Percentiles rank a stretch among this genome's conserved stretches.
These are phyloP conservation scores for Diatrype stigma DNA, from an alignment of 2,329 filamentous ascomycete genomes.

Conservation along the genomic window DNA sequence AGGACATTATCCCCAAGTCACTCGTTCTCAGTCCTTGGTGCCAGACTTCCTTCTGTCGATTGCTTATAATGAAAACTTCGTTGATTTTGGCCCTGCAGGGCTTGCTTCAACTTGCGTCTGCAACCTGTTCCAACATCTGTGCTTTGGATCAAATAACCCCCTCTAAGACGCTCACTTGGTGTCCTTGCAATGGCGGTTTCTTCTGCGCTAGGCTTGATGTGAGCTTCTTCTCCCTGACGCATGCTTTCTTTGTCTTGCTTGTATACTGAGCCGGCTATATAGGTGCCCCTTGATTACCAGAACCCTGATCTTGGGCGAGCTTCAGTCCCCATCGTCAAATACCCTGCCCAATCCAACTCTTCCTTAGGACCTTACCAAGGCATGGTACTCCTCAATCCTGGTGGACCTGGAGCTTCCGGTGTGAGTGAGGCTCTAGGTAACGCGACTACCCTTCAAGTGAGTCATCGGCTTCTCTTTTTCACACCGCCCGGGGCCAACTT, in stretches of 20 bases:
- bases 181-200: slow-evolving; percentile 16
- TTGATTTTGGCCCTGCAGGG: neutral
- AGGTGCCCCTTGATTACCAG: slow-evolving; percentile 13
- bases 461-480: neutral
- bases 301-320: slow-evolving; percentile 6
- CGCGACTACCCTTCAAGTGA: slow-evolving; percentile 2
- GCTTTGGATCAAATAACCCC: slow-evolving; percentile 9
- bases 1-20: too few species aligned
- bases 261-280: neutral
- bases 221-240: neutral
- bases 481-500: neutral
- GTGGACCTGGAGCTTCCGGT: slow-evolving; percentile 5
- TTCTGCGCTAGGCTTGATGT: slow-evolving; percentile 21
- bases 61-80: neutral
- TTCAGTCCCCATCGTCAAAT: slow-evolving; percentile 8
- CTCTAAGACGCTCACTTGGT: slow-evolving; percentile 17
- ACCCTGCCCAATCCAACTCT: slow-evolving; percentile 5
- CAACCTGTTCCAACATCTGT: slow-evolving; percentile 2
- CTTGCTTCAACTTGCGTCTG: neutral
- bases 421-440: slow-evolving; percentile 2
- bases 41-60: too few species aligned
- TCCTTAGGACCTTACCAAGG: slow-evolving; percentile 8
- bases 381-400: slow-evolving; percentile 7
- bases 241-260: neutral
- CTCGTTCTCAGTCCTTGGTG: too few species aligned